Conservation (phyloP, 306 rosid species). For the Cucumis melo region DNA sequence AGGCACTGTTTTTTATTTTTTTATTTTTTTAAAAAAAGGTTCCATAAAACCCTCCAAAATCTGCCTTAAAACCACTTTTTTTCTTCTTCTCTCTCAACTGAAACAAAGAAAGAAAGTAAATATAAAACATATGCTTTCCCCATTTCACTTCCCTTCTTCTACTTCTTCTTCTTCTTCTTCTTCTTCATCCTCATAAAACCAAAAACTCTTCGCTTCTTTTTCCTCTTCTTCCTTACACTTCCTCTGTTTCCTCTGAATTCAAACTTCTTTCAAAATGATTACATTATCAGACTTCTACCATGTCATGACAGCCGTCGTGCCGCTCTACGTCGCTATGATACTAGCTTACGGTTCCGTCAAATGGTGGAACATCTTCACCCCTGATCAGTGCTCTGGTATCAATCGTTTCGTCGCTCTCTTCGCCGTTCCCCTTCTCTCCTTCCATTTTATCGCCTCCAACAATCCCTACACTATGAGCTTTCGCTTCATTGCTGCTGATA, state of each 20-base stretch:
- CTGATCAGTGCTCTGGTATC: constrained; percentile 84
- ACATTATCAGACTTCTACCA: constrained; percentile 59
- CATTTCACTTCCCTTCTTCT: constrained; percentile 1
- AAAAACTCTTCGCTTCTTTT: constrained; percentile 9
- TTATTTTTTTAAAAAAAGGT: background rate
- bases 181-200: constrained; percentile 9
- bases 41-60: background rate
- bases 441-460: constrained; percentile 81
- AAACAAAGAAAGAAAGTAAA: constrained; percentile 4
- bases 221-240: constrained; percentile 10
- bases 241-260: background rate
- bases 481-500: constrained; percentile 70
- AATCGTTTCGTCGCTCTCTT: constrained; percentile 76
- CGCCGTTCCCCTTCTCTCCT: constrained; percentile 77
- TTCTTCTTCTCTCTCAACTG: background rate
- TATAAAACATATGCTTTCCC: constrained; percentile 48
- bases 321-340: constrained; percentile 80
- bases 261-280: constrained; percentile 32
- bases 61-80: too few species aligned
- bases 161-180: too few species aligned
- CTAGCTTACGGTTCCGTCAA: constrained; percentile 78
- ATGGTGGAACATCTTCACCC: constrained; percentile 90
- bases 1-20: too few species aligned
- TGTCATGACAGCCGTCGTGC: constrained; percentile 88
- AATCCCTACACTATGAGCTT: constrained; percentile 71